Evolutionary conservation across 2,329 filamentous ascomycete species (phyloP).

Genomic region (Colletotrichum falcatum): DNA sequence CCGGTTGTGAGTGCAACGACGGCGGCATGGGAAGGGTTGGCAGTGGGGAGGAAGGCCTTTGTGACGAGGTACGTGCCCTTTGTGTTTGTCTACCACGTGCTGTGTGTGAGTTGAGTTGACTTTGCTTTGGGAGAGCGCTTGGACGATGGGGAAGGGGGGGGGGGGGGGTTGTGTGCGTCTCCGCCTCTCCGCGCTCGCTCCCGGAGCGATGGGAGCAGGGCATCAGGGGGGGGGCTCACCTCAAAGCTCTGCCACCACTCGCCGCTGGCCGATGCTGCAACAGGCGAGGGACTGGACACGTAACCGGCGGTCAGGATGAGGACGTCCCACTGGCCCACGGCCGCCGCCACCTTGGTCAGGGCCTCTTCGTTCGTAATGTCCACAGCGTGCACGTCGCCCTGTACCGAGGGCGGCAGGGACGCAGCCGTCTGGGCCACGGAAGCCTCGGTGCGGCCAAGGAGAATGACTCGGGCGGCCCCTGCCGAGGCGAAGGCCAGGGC

Average conservation of each 20-base stretch:
- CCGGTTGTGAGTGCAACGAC: conserved; percentile 44
- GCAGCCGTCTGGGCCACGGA: conserved; percentile 45
- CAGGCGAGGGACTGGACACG: conserved; percentile 37
- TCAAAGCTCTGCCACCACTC: conserved; percentile 46
- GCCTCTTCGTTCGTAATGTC: conserved; percentile 30
- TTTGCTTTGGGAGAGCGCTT: neutral
- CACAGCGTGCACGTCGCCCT: conserved; percentile 13
- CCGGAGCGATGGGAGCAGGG: neutral
- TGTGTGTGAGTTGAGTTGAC: conserved; percentile 12
- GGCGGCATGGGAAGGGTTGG: conserved; percentile 37
- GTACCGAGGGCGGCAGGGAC: conserved; percentile 42
- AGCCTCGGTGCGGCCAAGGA: conserved; percentile 53
- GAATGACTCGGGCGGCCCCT: conserved; percentile 51
- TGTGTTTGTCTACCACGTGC: conserved; percentile 55
- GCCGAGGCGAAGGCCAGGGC: conserved; percentile 67
- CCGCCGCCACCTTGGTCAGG: conserved; percentile 26
- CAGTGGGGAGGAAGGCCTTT: conserved; percentile 58
- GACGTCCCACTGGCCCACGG: conserved; percentile 41
- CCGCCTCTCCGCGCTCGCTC: too few relatives aligned
- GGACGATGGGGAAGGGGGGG: too few relatives aligned
- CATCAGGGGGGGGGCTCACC: conserved; percentile 28
- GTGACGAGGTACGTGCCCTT: conserved; percentile 60
- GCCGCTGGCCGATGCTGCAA: conserved; percentile 37
- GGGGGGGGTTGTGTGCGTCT: neutral
- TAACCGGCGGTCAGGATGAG: conserved; percentile 41